Percentiles rank a stretch among this genome's conserved stretches.
Evolutionary conservation across 2,329 filamentous ascomycete genomes (phyloP).

Genomic region (Fusarium liriodendri): DNA sequence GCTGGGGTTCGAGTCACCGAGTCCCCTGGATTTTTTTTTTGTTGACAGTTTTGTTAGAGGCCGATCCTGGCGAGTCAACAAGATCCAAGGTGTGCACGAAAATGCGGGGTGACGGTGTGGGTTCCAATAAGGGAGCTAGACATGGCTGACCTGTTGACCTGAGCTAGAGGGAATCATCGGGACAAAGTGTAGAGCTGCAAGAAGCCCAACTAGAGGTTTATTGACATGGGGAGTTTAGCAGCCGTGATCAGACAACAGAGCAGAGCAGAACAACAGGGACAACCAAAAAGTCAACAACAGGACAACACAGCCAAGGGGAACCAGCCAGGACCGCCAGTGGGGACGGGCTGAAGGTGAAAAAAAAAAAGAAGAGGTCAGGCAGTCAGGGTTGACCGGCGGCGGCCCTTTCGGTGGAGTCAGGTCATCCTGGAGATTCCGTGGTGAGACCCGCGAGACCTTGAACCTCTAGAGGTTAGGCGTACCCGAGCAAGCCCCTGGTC

Average conservation of each 20-base stretch:
- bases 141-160: background rate
- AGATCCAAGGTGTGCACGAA: slow-evolving; percentile 29
- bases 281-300: slow-evolving; percentile 21
- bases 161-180: background rate
- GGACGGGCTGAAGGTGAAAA: slow-evolving; percentile 3
- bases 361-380: slow-evolving; percentile 19
- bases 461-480: slow-evolving; percentile 47
- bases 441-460: slow-evolving; percentile 43
- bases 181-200: background rate
- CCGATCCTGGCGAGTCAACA: slow-evolving; percentile 35
- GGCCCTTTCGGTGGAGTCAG: slow-evolving; percentile 16
- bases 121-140: slow-evolving; percentile 27
- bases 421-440: slow-evolving; percentile 39
- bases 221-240: background rate
- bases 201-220: slow-evolving; percentile 7
- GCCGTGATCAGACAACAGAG: background rate
- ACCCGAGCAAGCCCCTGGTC: slow-evolving; percentile 39
- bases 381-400: slow-evolving; percentile 20
- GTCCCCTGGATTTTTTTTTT: slow-evolving; percentile 22
- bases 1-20: slow-evolving; percentile 16
- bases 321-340: slow-evolving; percentile 18
- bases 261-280: background rate
- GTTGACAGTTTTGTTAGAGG: slow-evolving; percentile 26
- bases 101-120: slow-evolving; percentile 36
- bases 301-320: background rate